Percentiles rank a stretch among this genome's conserved stretches.
Conservation (phyloP, 2,329 filamentous ascomycete species). For the Rhexocercosporidium sp. region DNA sequence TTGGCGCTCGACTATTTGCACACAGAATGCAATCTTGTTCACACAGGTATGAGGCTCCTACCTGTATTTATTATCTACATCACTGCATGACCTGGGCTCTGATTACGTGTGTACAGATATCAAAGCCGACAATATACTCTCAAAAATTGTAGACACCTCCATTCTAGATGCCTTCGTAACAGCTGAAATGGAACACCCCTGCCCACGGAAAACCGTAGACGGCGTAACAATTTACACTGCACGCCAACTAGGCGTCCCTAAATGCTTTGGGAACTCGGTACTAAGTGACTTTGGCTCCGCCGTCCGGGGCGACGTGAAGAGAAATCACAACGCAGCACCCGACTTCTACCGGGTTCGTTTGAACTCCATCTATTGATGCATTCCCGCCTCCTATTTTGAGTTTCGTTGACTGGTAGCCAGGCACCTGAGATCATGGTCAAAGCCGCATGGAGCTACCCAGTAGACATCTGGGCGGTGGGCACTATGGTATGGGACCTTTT, state of each 20-base stretch:
- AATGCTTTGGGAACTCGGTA: neutral
- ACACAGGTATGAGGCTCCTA: constrained; percentile 29
- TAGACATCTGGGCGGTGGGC: neutral
- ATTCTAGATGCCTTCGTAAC: constrained; percentile 40
- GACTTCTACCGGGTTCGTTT: neutral
- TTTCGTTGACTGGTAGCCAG: neutral
- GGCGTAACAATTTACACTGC: constrained; percentile 31
- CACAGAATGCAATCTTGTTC: constrained; percentile 33
- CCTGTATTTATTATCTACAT: neutral
- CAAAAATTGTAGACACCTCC: constrained; percentile 39
- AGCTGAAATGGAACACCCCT: constrained; percentile 29
- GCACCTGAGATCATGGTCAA: neutral
- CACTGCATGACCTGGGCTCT: neutral
- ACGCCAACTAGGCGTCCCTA: neutral
- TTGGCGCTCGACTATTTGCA: constrained; percentile 37
- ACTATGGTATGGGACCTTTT: neutral
- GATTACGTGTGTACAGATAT: neutral
- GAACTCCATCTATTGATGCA: neutral
- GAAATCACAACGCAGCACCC: neutral
- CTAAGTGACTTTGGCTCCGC: neutral
- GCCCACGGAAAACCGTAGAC: constrained; percentile 38
- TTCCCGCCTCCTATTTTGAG: neutral
- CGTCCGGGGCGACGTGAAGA: neutral
- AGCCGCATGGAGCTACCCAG: neutral
- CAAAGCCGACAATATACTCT: constrained; percentile 21